phyloP scores from a whole-genome alignment of 2,329 filamentous ascomycete genomes.

The Neofusicoccum laricinum region DNA sequence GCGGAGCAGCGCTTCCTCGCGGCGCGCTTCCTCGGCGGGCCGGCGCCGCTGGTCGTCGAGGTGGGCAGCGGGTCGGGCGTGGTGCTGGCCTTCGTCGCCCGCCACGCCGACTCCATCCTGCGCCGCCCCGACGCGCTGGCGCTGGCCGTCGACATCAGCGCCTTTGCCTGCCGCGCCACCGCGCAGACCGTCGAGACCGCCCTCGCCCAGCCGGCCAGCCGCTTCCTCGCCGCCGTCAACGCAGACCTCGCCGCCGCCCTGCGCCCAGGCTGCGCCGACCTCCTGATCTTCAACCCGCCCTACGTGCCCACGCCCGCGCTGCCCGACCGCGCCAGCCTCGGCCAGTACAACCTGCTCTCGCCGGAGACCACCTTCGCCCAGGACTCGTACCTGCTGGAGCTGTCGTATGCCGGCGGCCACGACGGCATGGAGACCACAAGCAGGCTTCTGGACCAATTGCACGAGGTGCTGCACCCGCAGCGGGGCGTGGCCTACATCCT shows the following conservation, averaged over 20 bases:
- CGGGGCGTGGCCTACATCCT: conserved; percentile 85
- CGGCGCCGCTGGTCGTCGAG: conserved; percentile 67
- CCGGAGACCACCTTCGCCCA: conserved; percentile 59
- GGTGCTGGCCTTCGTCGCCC: conserved; percentile 82
- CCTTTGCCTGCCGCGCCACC: conserved; percentile 76
- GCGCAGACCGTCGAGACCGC: conserved; percentile 62
- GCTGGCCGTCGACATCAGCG: conserved; percentile 80
- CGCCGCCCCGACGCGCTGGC: conserved; percentile 68
- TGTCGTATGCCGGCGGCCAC: conserved; percentile 83
- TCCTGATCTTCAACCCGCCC: conserved; percentile 94
- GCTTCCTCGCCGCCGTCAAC: conserved; percentile 65
- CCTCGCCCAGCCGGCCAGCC: conserved; percentile 30
- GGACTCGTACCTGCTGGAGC: conserved; percentile 76
- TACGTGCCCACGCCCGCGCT: conserved; percentile 85
- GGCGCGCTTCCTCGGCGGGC: conserved; percentile 51
- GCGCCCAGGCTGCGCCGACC: conserved; percentile 62
- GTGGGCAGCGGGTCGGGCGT: conserved; percentile 90
- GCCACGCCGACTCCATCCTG: conserved; percentile 71
- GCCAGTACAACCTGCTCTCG: conserved; percentile 22
- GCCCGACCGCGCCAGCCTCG: conserved; percentile 52
- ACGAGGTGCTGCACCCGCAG: conserved; percentile 56
- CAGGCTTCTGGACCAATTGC: conserved; percentile 68
- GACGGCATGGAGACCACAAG: conserved; percentile 96
- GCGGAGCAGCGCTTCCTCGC: conserved; percentile 68
- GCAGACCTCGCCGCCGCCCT: conserved; percentile 69